Percentiles rank a stretch among this genome's conserved stretches.
Evolutionary conservation across 495 filamentous ascomycete genomes (phyloP).

Genomic region (Penicillium daleae): DNA sequence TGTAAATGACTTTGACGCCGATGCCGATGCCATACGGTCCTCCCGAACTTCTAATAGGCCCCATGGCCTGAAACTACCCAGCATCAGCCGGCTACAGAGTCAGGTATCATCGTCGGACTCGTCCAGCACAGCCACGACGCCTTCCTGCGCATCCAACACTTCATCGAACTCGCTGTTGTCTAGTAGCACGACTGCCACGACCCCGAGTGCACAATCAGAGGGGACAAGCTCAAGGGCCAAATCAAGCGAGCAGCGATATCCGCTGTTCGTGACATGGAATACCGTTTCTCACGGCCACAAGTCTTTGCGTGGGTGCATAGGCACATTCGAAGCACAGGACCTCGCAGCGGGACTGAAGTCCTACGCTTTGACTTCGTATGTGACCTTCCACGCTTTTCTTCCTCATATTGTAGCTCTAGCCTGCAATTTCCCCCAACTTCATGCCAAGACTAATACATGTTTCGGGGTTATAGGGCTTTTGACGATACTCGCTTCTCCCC

Average conservation of each 20-base stretch:
- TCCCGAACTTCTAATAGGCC: constrained; percentile 22
- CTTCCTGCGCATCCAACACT: constrained; percentile 48
- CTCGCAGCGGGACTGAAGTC: constrained; percentile 71
- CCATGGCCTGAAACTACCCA: constrained; percentile 35
- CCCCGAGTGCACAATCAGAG: constrained; percentile 44
- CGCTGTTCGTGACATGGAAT: constrained; percentile 97
- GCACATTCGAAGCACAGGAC: constrained; percentile 84
- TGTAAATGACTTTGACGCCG: constrained; percentile 36
- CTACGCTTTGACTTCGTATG: constrained; percentile 85
- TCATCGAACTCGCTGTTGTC: constrained; percentile 47
- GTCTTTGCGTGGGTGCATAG: constrained; percentile 90
- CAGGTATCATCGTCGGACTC: constrained; percentile 41
- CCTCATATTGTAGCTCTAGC: background rate
- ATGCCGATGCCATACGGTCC: constrained; percentile 32
- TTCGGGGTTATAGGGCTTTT: constrained; percentile 60
- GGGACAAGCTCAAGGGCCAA: constrained; percentile 21
- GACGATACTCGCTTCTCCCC: constrained; percentile 85
- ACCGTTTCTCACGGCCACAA: constrained; percentile 63
- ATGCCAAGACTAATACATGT: background rate
- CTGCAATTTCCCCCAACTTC: background rate
- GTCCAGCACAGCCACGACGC: constrained; percentile 50
- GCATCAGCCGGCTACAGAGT: constrained; percentile 40
- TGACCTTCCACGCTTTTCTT: constrained; percentile 20
- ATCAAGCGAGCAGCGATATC: constrained; percentile 45
- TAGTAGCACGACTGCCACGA: constrained; percentile 50